These are phyloP conservation scores for Bassia scoparia DNA, from an alignment of 148 eudicot species.

Conservation along the genomic window DNA sequence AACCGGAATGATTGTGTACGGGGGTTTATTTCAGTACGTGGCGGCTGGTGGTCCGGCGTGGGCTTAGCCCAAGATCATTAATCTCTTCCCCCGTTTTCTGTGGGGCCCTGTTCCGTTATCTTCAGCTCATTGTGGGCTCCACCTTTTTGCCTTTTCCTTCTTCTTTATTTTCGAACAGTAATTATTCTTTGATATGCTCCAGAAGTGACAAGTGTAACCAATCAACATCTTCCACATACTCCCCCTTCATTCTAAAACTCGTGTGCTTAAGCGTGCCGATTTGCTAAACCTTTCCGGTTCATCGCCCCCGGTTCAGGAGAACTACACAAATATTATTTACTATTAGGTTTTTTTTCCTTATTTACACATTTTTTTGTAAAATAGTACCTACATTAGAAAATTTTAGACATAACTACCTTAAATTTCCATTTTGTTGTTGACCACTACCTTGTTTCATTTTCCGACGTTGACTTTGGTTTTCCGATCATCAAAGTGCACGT, in stretches of 20 bases:
- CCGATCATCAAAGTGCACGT: too few relatives aligned
- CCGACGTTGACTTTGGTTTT: too few relatives aligned
- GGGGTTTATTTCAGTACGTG: slow-evolving; percentile 32
- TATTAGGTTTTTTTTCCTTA: too few relatives aligned
- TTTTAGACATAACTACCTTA: too few relatives aligned
- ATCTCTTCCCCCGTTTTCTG: slow-evolving; percentile 25
- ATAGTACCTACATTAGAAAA: too few relatives aligned
- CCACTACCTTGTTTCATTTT: too few relatives aligned
- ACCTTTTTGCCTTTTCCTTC: background rate
- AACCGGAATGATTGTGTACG: slow-evolving; percentile 25
- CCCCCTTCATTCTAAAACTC: background rate
- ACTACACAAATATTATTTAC: background rate
- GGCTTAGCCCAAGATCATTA: slow-evolving; percentile 41
- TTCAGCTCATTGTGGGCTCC: slow-evolving; percentile 20
- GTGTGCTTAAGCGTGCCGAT: slow-evolving; percentile 54
- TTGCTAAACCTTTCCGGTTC: slow-evolving; percentile 22
- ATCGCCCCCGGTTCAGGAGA: slow-evolving; percentile 24
- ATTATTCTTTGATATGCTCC: background rate
- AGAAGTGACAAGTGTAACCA: slow-evolving; percentile 28
- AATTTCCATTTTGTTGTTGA: too few relatives aligned
- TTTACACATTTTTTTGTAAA: too few relatives aligned
- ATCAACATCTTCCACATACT: slow-evolving; percentile 4
- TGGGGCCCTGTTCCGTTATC: slow-evolving; percentile 34
- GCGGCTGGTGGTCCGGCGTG: slow-evolving; percentile 58
- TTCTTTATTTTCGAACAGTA: background rate